Conservation (phyloP, 257 asterid genomes). For the Haberlea rhodopensis region DNA sequence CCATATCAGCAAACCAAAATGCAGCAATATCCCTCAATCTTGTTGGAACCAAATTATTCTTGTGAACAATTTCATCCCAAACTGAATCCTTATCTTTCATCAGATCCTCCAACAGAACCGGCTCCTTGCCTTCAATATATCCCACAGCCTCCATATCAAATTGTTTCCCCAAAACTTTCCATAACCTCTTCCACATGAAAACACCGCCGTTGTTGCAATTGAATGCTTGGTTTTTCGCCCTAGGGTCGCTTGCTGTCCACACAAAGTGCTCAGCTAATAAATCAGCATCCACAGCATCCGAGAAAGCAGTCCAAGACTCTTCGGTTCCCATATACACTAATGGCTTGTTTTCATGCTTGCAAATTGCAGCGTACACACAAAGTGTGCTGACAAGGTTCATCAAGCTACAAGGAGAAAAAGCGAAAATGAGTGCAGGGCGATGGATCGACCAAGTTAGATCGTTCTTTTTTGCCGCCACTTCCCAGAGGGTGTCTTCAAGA, state of each 20-base stretch:
- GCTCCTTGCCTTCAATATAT: slow-evolving; percentile 42
- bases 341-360: slow-evolving; percentile 62
- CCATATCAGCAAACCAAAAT: slow-evolving; percentile 67
- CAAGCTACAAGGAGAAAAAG: slow-evolving; percentile 64
- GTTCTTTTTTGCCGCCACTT: slow-evolving; percentile 32
- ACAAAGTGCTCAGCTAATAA: slow-evolving; percentile 71
- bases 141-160: slow-evolving; percentile 47
- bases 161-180: slow-evolving; percentile 61
- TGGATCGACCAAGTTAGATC: slow-evolving; percentile 63
- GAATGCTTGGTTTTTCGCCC: slow-evolving; percentile 64
- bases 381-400: slow-evolving; percentile 72
- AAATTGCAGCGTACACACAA: slow-evolving; percentile 72
- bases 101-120: slow-evolving; percentile 48
- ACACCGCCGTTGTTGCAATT: slow-evolving; percentile 73
- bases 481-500: slow-evolving; percentile 61
- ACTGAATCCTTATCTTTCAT: slow-evolving; percentile 67
- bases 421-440: slow-evolving; percentile 63
- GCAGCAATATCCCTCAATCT: slow-evolving; percentile 59
- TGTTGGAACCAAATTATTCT: slow-evolving; percentile 42
- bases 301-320: slow-evolving; percentile 50
- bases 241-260: slow-evolving; percentile 64
- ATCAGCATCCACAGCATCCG: slow-evolving; percentile 62
- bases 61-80: slow-evolving; percentile 73
- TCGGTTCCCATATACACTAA: slow-evolving; percentile 59
- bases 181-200: slow-evolving; percentile 74